phyloP scores from a whole-genome alignment of 2,329 filamentous ascomycete species.

The Fusarium gaditjirri region DNA sequence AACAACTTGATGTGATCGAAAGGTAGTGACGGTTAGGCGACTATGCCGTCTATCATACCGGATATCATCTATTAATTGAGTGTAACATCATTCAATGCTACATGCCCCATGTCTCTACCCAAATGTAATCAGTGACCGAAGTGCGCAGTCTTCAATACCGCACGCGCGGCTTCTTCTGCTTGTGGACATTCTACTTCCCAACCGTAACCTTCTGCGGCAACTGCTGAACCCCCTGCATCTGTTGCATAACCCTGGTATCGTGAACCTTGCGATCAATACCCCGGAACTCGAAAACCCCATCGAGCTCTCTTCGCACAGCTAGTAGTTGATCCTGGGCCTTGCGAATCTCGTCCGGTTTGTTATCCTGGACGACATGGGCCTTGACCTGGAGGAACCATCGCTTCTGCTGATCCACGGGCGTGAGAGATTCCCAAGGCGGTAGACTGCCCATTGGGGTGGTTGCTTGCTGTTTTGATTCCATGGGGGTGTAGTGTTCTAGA shows the following conservation, averaged over 20 bases:
- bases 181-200: constrained; percentile 42
- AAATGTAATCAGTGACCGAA: neutral
- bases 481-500: constrained; percentile 47
- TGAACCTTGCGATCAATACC: constrained; percentile 63
- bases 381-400: constrained; percentile 68
- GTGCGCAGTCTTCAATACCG: neutral
- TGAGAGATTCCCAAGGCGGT: constrained; percentile 59
- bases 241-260: constrained; percentile 60
- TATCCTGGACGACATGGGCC: constrained; percentile 65
- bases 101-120: neutral
- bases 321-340: constrained; percentile 64
- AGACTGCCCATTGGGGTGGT: constrained; percentile 46
- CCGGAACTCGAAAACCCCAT: constrained; percentile 64
- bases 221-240: constrained; percentile 52
- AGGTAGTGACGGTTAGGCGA: neutral
- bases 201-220: constrained; percentile 53
- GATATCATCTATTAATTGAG: constrained; percentile 28
- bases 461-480: constrained; percentile 40
- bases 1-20: rapidly evolving
- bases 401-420: constrained; percentile 59
- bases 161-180: neutral
- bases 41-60: constrained; percentile 4
- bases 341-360: constrained; percentile 66
- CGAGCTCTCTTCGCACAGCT: constrained; percentile 58
- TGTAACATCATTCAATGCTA: neutral